A percentile compares a stretch with the other conserved stretches of the same genome.
Conservation (phyloP, 2,329 filamentous ascomycete genomes). For the Chrysosporium keratinophilum region DNA sequence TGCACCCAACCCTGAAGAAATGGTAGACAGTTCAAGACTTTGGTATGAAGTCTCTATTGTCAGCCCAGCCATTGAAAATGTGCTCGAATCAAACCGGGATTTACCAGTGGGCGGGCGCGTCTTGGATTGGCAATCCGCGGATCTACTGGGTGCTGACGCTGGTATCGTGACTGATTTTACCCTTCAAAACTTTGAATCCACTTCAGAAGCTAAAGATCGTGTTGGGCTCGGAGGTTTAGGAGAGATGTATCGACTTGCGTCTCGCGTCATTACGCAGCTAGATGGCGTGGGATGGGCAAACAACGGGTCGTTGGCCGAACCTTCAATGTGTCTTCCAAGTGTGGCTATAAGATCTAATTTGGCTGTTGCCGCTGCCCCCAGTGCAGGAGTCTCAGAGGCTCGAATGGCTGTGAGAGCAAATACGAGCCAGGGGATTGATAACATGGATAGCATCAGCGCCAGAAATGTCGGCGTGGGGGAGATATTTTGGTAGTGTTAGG, state of each 20-base stretch:
- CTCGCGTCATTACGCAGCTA: conserved; percentile 29
- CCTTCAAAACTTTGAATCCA: not conserved
- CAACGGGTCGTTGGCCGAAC: conserved; percentile 7
- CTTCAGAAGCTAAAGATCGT: conserved; percentile 1
- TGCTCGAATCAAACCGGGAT: conserved; percentile 25
- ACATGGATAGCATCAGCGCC: not conserved
- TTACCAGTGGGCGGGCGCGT: conserved; percentile 30
- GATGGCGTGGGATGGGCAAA: conserved; percentile 30
- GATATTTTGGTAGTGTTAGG: conserved; percentile 1
- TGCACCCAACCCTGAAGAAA: conserved; percentile 20
- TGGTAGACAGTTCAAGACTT: conserved; percentile 26
- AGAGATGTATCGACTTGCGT: conserved; percentile 25
- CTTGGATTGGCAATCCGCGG: conserved; percentile 23
- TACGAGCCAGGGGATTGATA: not conserved
- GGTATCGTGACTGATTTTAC: conserved; percentile 6
- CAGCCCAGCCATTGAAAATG: conserved; percentile 27
- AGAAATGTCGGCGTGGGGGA: not conserved
- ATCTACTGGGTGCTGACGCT: conserved; percentile 24
- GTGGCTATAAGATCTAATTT: not conserved
- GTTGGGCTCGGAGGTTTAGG: conserved; percentile 23
- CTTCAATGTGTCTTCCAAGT: not conserved
- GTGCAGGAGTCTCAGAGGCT: not conserved
- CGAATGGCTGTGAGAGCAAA: not conserved
- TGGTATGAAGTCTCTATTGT: conserved; percentile 35
- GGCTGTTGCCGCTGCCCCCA: not conserved